Percentiles rank a stretch among this genome's conserved stretches.
Conservation (phyloP, 208 protist species). For the Novymonas esmeraldas region DNA sequence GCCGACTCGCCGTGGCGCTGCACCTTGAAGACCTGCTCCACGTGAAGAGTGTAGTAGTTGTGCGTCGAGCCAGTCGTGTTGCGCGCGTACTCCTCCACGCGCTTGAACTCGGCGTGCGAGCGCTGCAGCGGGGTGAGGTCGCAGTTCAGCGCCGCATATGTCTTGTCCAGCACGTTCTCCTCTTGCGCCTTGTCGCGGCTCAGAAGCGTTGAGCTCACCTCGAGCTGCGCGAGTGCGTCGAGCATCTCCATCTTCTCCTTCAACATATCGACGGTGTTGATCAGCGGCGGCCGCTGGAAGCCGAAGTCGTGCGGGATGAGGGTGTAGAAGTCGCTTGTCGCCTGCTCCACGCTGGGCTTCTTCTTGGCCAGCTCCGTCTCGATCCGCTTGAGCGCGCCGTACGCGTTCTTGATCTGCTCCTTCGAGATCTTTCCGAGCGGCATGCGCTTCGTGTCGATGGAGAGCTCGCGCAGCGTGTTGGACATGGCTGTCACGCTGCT, state of each 20-base stretch:
- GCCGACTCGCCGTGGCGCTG: constrained; percentile 58
- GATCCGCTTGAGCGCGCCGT: constrained; percentile 49
- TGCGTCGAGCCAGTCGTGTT: constrained; percentile 84
- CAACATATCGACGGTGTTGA: constrained; percentile 53
- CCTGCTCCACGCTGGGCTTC: constrained; percentile 39
- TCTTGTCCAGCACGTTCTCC: constrained; percentile 65
- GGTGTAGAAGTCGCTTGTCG: constrained; percentile 75
- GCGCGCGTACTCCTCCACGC: constrained; percentile 62
- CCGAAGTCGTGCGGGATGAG: constrained; percentile 86
- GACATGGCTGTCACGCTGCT: constrained; percentile 60
- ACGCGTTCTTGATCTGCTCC: constrained; percentile 63
- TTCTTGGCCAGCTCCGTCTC: constrained; percentile 66
- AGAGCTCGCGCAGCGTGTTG: constrained; percentile 68
- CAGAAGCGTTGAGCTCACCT: constrained; percentile 74
- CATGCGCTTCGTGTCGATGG: constrained; percentile 81
- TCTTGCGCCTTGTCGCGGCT: constrained; percentile 20
- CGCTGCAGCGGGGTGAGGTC: constrained; percentile 38
- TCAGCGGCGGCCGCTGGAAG: constrained; percentile 55
- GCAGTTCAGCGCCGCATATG: constrained; percentile 60
- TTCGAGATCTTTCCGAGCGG: constrained; percentile 88
- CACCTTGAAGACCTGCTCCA: constrained; percentile 75
- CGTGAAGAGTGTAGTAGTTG: constrained; percentile 48
- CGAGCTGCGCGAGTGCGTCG: constrained; percentile 78
- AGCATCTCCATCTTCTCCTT: constrained; percentile 82
- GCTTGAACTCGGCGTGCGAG: constrained; percentile 38